These are phyloP conservation scores for Cryomyces minteri DNA, from an alignment of 495 filamentous ascomycete species.

Conservation along the genomic window DNA sequence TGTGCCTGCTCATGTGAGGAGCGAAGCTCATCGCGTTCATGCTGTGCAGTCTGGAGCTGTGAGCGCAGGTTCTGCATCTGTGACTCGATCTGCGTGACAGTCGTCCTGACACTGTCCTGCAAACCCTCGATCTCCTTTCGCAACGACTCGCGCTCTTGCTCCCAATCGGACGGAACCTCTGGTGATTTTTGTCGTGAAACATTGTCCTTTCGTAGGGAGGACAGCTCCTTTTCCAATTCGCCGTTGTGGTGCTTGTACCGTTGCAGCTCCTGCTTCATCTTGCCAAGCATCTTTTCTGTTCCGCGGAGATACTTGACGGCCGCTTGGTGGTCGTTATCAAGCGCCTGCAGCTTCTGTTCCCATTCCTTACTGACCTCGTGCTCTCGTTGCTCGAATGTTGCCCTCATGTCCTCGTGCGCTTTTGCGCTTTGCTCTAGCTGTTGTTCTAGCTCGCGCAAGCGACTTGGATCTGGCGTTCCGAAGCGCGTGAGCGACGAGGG, in stretches of 20 bases:
- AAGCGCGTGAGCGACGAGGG: constrained; percentile 41
- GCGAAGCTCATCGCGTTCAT: constrained; percentile 48
- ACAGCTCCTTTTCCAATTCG: constrained; percentile 64
- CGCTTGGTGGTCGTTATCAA: constrained; percentile 96
- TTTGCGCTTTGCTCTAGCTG: constrained; percentile 62
- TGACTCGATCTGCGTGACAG: constrained; percentile 46
- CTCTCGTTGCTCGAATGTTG: constrained; percentile 53
- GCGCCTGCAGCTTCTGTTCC: constrained; percentile 75
- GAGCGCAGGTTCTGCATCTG: constrained; percentile 47
- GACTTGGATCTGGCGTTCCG: constrained; percentile 58
- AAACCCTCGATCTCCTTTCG: constrained; percentile 46
- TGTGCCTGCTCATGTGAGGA: constrained; percentile 35
- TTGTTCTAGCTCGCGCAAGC: constrained; percentile 77
- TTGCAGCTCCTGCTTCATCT: constrained; percentile 89
- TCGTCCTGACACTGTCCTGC: constrained; percentile 44
- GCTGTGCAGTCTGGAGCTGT: constrained; percentile 41
- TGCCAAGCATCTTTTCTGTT: constrained; percentile 96
- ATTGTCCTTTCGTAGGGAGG: constrained; percentile 26
- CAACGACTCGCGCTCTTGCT: constrained; percentile 50
- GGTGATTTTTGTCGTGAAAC: constrained; percentile 21
- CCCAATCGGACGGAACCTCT: constrained; percentile 43
- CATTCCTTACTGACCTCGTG: constrained; percentile 73
- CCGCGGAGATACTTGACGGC: constrained; percentile 99
- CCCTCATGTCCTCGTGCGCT: constrained; percentile 69
- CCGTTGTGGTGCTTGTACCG: constrained; percentile 75